Base-by-base conservation (phyloP, 805 yeast genomes). In the Starmera amethionina region DNA sequence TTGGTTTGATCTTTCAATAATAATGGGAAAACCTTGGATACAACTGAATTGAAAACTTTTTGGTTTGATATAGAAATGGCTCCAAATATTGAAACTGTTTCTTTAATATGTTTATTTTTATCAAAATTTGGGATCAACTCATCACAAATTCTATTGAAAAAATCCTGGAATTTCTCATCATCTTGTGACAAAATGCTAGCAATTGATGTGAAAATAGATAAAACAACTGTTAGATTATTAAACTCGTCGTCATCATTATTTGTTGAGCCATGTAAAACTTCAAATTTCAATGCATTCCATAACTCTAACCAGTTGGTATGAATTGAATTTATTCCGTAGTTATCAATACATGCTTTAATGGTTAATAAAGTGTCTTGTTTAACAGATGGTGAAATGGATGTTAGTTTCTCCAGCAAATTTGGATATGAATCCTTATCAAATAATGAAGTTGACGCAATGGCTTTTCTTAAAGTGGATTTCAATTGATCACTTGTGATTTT, bases 261-360 rank as follows among this genome's bases (percentile, higher is more conserved):
- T 16, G 70, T 75, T n/a, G 82, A 85, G 34, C 79, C 80, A 56
- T 90, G 95, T 42, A 90, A 64, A n/a, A 90, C 70, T 58, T 90
- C 96, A 56, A 76, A 88, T 56, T 90, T 90, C 39, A 90, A 63
- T 0, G 95, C 85, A 49, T 84, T 82, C 95, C 96, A 93, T 5
- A 90, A 54, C 2, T 80, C 72, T 8, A 72, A 55, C 89, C 95
- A 89, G 54, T 75, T 71, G 10, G 68, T 69, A 28, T 70, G 62
- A 9, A 83, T 58, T 0, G 75, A 66, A 6, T 65, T 68, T 0
- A 59, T 50, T 0, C 73, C 65, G 52, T 82, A 85, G 6, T 58
- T 60, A 12, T 65, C 58, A 8, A 85, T 61, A 46, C 93, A 80
- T 2, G 62, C 60, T 7, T 67, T 56, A 19, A 93, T 58, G 0